phyloP scores from a whole-genome alignment of 192 early-diverging fungal genomes.

The Dissophora globulifera region DNA sequence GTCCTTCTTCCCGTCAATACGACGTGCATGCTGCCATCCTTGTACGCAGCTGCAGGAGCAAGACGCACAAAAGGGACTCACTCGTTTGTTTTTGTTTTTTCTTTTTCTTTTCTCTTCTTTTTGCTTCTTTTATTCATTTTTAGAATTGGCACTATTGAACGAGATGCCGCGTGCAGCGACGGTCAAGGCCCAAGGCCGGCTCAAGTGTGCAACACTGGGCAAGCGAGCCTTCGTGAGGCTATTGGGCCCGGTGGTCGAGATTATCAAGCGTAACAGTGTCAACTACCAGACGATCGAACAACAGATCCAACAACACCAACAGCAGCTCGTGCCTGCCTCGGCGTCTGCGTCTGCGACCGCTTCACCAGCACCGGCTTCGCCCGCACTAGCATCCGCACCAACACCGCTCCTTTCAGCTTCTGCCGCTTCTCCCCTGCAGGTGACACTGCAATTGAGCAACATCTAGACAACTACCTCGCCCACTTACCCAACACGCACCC shows the following conservation, averaged over 20 bases:
- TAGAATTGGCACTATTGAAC: slow-evolving; percentile 96
- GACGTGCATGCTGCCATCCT: too few species aligned
- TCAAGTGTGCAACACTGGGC: slow-evolving; percentile 96
- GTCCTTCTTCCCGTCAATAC: too few species aligned
- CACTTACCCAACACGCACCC: too few species aligned
- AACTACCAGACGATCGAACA: slow-evolving; percentile 81
- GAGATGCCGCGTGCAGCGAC: slow-evolving; percentile 94
- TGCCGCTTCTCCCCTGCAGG: slow-evolving; percentile 10
- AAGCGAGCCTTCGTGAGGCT: slow-evolving; percentile 96
- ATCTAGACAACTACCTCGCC: too few species aligned
- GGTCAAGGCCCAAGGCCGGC: slow-evolving; percentile 83
- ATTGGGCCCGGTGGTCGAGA: slow-evolving; percentile 94
- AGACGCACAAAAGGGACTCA: too few species aligned
- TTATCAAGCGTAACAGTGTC: slow-evolving; percentile 92
- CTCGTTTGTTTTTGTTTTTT: too few species aligned
- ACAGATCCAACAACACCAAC: slow-evolving; percentile 48
- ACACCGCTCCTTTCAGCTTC: slow-evolving; percentile 16
- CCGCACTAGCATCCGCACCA: slow-evolving; percentile 25
- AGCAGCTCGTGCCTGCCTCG: slow-evolving; percentile 27
- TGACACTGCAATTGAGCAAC: slow-evolving; percentile 17
- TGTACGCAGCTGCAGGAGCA: too few species aligned
- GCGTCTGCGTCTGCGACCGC: slow-evolving; percentile 8
- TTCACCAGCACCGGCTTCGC: slow-evolving; percentile 15
- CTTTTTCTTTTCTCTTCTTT: neutral
- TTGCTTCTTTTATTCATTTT: slow-evolving; percentile 1